Evolutionary conservation across 78 protist genomes (phyloP), one percentile per base, ranked within the genome.

Genomic region (Dictyostelium brefeldianum): DNA sequence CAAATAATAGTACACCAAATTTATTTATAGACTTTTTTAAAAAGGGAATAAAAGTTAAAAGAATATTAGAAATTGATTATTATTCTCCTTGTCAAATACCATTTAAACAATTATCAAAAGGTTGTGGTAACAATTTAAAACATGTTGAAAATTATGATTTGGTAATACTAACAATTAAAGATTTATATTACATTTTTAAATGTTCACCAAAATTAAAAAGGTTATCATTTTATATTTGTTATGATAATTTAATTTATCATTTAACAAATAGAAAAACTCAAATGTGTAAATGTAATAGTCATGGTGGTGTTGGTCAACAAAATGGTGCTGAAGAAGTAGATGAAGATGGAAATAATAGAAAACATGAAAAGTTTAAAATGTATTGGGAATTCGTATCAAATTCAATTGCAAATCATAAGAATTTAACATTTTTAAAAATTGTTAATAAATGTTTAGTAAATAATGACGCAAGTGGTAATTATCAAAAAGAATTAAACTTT

Each of bases 391-490:
- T 59, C 7, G 25, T 59, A 22, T 59, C 69, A 20, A n/a, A 59
- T 59, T 25, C n/a, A 22, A 59, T 59, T 59, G 25, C n/a, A 59
- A 59, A 59, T 59, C 69, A 59, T 59, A 59, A 7, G 8, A 59
- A 59, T 22, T 59, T 59, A 59, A 15, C 69, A 59, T 59, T 59
- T 59, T 59, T 59, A 59, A 59, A 59, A 8, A 59, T 59, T 59
- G 69, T 59, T 20, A 59, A 59, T n/a, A 59, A 59, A 59, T 59
- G 69, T 59, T 59, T 59, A n/a, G 25, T 59, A n/a, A 59, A 59
- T 59, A 11, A 59, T 59, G 69, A 59, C 0, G 69, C 31, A 9
- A 59, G 69, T n/a, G n/a, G n/a, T 36, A 59, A 59, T 8, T 59
- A 59, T 59, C 69, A 59, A 22, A 59, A 59, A 22, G 69, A 59